Percentiles rank a stretch among this genome's conserved stretches.
Evolutionary conservation across 768 basidiomycete genomes (phyloP).

Genomic region (Russula foetens): DNA sequence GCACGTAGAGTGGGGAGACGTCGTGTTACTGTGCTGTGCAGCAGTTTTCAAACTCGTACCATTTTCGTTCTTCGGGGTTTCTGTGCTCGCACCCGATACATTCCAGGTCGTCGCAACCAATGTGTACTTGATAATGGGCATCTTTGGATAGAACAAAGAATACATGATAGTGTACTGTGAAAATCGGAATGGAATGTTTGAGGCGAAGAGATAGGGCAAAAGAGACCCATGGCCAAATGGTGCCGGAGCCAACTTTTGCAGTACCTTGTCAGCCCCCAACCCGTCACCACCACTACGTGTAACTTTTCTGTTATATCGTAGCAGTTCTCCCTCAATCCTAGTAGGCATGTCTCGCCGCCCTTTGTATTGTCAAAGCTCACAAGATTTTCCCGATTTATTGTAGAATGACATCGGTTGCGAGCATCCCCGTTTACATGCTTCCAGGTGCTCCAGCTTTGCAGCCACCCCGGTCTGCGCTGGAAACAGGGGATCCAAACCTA

Average conservation of each 20-base stretch:
- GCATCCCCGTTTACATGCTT: conserved; percentile 62
- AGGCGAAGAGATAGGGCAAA: conserved; percentile 2
- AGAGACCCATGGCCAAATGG: neutral
- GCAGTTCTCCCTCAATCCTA: conserved; percentile 4
- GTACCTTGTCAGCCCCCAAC: conserved; percentile 17
- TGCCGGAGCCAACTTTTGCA: conserved; percentile 5
- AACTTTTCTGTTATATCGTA: conserved; percentile 12
- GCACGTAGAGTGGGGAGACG: neutral
- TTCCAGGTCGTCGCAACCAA: neutral
- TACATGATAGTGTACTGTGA: neutral
- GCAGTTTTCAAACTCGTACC: neutral
- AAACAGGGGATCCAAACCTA: conserved; percentile 45
- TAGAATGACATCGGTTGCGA: conserved; percentile 64
- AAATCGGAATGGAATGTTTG: conserved; percentile 3
- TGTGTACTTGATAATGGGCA: neutral
- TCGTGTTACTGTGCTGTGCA: neutral
- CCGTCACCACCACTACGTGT: conserved; percentile 16
- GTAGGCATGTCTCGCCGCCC: neutral
- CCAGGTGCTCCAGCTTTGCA: conserved; percentile 67
- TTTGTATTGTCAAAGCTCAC: neutral
- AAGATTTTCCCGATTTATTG: conserved; percentile 1
- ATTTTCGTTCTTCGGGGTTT: conserved; percentile 6
- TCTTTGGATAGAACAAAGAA: neutral
- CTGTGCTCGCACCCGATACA: neutral
- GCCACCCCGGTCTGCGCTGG: conserved; percentile 75